Base-by-base conservation (phyloP, 2,329 filamentous ascomycete species). In the Pseudogymnoascus pannorum region DNA sequence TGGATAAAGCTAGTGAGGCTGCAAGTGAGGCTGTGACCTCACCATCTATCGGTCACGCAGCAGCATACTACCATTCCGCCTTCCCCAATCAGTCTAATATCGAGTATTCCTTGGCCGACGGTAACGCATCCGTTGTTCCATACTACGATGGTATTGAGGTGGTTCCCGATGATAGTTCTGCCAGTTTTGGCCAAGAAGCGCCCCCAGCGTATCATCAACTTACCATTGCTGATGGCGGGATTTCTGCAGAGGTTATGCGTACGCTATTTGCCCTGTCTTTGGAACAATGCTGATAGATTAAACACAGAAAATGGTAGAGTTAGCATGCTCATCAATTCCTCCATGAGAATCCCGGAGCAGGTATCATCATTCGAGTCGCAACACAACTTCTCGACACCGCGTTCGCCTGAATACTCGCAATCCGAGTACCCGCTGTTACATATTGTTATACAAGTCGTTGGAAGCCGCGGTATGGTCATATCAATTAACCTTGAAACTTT, bases 361-460 rank as follows among this genome's bases (percentile, higher is more conserved):
- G 33, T n/a, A 36, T 36, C 33, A n/a, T n/a, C 33, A n/a, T n/a
- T 36, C n/a, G 33, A 36, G 33, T 36, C 33, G 14, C 33, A 36
- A 36, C 33, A n/a, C 33, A 36, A 36, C 33, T 36, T 36, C 12
- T 36, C 33, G 33, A n/a, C 33, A 5, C 33, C 14, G 14, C 33
- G 14, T 36, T 36, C 33, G 33, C 33, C 33, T n/a, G 12, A n/a
- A 36, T 36, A 36, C 33, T 36, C 33, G 5, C 33, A 36, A 36
- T n/a, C 14, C 33, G 33, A 36, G 14, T 36, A 36, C 14, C 33
- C 33, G 14, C 33, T 36, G 33, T n/a, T 36, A 36, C 14, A 82
- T 59, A 77, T 83, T 48, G 79, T 82, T 4, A 81, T 83, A 60
- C 81, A 83, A 60, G 78, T 82, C 2, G 80, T 84, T 1, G 78